Conservation (phyloP, 441 rosid species). For the Gossypium davidsonii region DNA sequence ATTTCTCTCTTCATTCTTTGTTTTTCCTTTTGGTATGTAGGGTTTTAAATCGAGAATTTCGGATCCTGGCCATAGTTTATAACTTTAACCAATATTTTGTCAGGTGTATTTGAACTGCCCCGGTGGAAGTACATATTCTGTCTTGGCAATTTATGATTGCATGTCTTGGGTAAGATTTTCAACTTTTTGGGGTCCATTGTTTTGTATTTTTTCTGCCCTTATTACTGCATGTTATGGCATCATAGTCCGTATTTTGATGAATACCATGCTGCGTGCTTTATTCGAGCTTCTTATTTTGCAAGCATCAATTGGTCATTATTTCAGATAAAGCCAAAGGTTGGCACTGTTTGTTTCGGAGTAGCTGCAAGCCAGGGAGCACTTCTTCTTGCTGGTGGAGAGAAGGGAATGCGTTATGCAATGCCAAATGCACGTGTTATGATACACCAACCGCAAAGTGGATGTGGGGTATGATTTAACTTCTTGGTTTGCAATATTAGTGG, state of each 20-base stretch:
- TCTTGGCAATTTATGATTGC: slow-evolving; percentile 84
- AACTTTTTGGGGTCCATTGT: not conserved
- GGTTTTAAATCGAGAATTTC: not conserved
- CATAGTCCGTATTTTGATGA: not conserved
- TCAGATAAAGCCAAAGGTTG: slow-evolving; percentile 89
- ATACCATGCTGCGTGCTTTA: not conserved
- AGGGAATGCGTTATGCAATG: slow-evolving; percentile 95
- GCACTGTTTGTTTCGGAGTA: slow-evolving; percentile 89
- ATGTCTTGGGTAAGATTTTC: slow-evolving; percentile 75
- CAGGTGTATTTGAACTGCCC: slow-evolving; percentile 89
- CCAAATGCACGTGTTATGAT: slow-evolving; percentile 90
- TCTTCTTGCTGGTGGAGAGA: slow-evolving; percentile 88
- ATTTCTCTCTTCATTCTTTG: slow-evolving; percentile 2
- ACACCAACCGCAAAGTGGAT: slow-evolving; percentile 84
- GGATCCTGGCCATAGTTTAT: slow-evolving; percentile 7
- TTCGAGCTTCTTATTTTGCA: not conserved
- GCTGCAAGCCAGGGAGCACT: slow-evolving; percentile 95
- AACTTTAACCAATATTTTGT: slow-evolving; percentile 13
- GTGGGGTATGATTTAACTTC: slow-evolving; percentile 52
- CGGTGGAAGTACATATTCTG: slow-evolving; percentile 86
- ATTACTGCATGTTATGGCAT: not conserved
- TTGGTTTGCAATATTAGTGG: slow-evolving; percentile 9
- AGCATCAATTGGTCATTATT: slow-evolving; percentile 14
- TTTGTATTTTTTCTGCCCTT: not conserved
- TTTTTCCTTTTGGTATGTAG: not conserved